Base-by-base conservation (phyloP, 176 grass and related monocot species). In the Aegilops sharonensis region DNA sequence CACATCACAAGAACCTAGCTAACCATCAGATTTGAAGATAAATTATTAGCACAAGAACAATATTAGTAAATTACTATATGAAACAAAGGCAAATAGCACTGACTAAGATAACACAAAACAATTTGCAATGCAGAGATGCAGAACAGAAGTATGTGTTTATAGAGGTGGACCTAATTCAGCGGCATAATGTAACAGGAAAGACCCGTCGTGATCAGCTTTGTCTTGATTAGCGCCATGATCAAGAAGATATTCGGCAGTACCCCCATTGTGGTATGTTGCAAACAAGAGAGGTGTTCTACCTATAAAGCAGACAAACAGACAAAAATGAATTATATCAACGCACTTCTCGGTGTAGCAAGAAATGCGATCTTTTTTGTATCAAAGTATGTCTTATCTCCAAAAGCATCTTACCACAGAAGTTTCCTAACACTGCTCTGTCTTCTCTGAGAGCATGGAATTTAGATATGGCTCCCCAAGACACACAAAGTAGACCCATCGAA, bases 261-360 rank as follows among this genome's bases (percentile, higher is more conserved):
- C 37, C 37, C 23, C 37, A 25, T 72, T 1, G 13, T n/a, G 6
- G 37, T 43, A 12, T 5, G 7, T 72, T 72, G 70, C 5, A 24
- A 72, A 72, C 12, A 72, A 72, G 11, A 72, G 21, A 45, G 70
- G 70, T 72, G 70, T 72, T 72, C 70, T 72, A 43, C 70, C 70
- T 72, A 14, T 72, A 37, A 72, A 43, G 70, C 37, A 45, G 11
- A 45, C 70, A 68, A 68, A 30, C 29, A 32, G 0, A 66, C 12
- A 39, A 24, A 14, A 25, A 45, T 14, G 10, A 42, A 72, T 13
- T 72, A 72, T 72, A 72, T 42, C 37, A 72, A 42, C 23, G 10
- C 36, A 72, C 69, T 72, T 43, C 20, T 72, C 10, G 10, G 20
- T 5, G 40, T 42, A 42, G 69, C 69, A 72, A 71, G 31, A 40